Base-by-base conservation (phyloP, 2,329 filamentous ascomycete species). In the Tothia fuscella region DNA sequence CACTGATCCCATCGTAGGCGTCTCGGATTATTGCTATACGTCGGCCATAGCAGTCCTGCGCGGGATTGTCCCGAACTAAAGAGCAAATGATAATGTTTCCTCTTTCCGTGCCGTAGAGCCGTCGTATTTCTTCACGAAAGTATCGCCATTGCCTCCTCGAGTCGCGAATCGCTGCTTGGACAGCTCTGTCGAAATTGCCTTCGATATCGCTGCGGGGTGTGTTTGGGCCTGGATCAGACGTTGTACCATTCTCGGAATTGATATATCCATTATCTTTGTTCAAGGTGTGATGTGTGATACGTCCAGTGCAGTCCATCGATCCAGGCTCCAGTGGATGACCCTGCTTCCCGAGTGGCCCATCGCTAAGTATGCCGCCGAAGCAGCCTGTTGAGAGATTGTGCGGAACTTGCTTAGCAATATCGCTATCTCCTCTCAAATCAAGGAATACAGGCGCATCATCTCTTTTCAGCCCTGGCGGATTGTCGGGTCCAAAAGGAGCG, bases 221-320 rank as follows among this genome's bases (percentile, higher is more conserved):
- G 19, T 51, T 50, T 1, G 51, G 50, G 30, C 50, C 51, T 19
- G 51, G 45, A 17, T 40, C 47, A n/a, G 41, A 48, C 17, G 47
- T 49, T 4, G 38, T 37, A 2, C 50, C 51, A 17, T 46, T 52
- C 24, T 47, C 38, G 4, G 44, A 39, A 32, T 53, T 47, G 22
- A 53, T 50, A 6, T 52, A 26, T 0, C 51, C 51, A 26, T 53
- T 52, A 36, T 53, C 51, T 30, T 53, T 53, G 46, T 53, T 53
- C 14, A 53, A 45, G 1, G 50, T 52, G 31, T 51, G 48, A 31
- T 53, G 51, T 21, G 50, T 52, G 32, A 53, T 48, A 25, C 51
- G 50, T 20, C 50, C 49, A 5, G 47, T 49, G 37, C 51, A 53
- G 19, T 51, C 51, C 10, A 51, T 47, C 3, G 51, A 53, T 5